phyloP scores from a whole-genome alignment of 1,284 basidiomycete species.

The Cutaneotrichosporon sp. region DNA sequence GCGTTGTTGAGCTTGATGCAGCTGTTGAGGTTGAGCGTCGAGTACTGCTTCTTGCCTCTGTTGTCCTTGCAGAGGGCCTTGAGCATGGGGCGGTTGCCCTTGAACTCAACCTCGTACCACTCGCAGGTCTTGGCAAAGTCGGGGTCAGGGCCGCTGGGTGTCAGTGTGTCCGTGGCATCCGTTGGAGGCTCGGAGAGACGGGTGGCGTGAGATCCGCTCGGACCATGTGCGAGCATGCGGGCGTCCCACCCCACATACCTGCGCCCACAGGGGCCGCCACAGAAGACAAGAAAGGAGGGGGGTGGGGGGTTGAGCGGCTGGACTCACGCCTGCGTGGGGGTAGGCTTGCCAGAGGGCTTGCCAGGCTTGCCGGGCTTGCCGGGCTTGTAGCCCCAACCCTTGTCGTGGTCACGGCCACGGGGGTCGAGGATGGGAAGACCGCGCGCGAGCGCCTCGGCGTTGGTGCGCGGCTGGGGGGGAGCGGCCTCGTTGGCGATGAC shows the following conservation, averaged over 20 bases:
- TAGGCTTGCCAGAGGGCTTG: slow-evolving; percentile 2
- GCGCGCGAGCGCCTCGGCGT: slow-evolving; percentile 7
- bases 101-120: not conserved
- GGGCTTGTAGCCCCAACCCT: not conserved
- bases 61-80: not conserved
- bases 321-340: slow-evolving; percentile 5
- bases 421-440: not conserved
- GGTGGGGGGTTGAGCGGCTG: too few relatives aligned
- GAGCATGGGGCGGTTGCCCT: not conserved
- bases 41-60: not conserved
- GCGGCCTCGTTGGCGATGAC: not conserved
- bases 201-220: not conserved
- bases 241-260: not conserved
- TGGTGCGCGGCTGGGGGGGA: not conserved
- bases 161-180: not conserved
- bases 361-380: not conserved
- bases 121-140: slow-evolving; percentile 2
- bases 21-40: not conserved
- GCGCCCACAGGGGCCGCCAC: not conserved
- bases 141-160: slow-evolving; percentile 2
- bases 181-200: not conserved
- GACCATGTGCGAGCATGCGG: not conserved
- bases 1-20: not conserved
- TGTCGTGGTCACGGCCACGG: not conserved
- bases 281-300: not conserved